phyloP scores from a whole-genome alignment of 257 asterid species.

The Cruciata laevipes region DNA sequence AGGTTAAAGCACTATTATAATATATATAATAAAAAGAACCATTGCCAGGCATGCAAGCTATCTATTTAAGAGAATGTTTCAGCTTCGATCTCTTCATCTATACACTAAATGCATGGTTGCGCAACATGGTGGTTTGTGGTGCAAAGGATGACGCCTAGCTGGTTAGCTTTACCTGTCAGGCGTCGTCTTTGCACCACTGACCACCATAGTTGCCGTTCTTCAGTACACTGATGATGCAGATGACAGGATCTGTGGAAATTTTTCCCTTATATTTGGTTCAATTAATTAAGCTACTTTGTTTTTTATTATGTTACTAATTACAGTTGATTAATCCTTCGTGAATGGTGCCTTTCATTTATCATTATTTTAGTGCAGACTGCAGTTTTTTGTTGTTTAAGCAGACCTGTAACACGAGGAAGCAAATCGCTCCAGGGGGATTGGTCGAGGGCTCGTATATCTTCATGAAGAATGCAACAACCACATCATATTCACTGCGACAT shows the following conservation, averaged over 20 bases:
- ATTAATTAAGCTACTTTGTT: background rate
- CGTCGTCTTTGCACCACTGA: conserved; percentile 15
- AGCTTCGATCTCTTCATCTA: background rate
- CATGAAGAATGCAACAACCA: too few species aligned
- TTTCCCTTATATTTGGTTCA: too few species aligned
- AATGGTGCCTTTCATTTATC: too few species aligned
- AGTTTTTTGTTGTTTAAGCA: too few species aligned
- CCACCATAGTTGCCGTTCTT: background rate
- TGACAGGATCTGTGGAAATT: background rate
- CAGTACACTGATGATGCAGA: background rate
- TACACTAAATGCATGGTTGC: background rate
- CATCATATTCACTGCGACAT: too few species aligned
- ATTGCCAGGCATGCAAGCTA: background rate
- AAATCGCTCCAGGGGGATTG: too few species aligned
- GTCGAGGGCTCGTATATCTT: too few species aligned
- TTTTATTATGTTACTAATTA: too few species aligned
- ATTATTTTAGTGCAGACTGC: too few species aligned
- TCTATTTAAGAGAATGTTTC: background rate
- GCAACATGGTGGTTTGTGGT: conserved; percentile 14
- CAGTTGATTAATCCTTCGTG: too few species aligned
- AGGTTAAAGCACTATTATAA: background rate
- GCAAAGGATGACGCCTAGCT: conserved; percentile 10
- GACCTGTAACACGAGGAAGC: too few species aligned
- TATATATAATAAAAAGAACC: background rate
- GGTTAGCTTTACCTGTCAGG: background rate